Conservation (phyloP, 306 rosid species). For the Prunus campanulata region DNA sequence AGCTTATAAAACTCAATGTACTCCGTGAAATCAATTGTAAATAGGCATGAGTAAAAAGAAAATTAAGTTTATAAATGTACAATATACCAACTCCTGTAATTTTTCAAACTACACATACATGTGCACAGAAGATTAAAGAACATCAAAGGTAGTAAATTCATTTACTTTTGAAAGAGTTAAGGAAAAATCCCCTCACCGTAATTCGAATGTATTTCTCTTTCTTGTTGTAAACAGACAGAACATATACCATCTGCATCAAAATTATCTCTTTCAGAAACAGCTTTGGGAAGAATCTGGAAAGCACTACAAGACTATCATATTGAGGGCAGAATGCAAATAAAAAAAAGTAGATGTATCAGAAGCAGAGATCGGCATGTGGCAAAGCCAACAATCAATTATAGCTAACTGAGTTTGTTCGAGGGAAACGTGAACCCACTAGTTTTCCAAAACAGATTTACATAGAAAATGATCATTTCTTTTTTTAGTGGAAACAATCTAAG, state of each 20-base stretch:
- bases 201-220: conserved; percentile 89
- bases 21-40: neutral
- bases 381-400: neutral
- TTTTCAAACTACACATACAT: neutral
- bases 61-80: neutral
- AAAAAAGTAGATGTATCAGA: neutral
- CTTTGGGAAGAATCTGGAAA: neutral
- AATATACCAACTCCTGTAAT: neutral
- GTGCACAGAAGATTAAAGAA: neutral
- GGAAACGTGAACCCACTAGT: neutral
- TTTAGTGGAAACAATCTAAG: neutral
- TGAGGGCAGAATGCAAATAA: neutral
- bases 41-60: neutral
- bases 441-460: neutral
- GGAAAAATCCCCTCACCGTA: conserved; percentile 61
- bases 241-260: conserved; percentile 91
- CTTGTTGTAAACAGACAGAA: conserved; percentile 87
- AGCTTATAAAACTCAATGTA: neutral
- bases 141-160: neutral
- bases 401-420: neutral
- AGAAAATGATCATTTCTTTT: neutral
- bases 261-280: conserved; percentile 3
- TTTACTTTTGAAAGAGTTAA: neutral
- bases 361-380: neutral
- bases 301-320: neutral